A percentile compares a stretch with the other conserved stretches of the same genome.
These are phyloP conservation scores for Eucalyptus camaldulensis DNA, from an alignment of 345 rosid genomes.

Conservation along the genomic window DNA sequence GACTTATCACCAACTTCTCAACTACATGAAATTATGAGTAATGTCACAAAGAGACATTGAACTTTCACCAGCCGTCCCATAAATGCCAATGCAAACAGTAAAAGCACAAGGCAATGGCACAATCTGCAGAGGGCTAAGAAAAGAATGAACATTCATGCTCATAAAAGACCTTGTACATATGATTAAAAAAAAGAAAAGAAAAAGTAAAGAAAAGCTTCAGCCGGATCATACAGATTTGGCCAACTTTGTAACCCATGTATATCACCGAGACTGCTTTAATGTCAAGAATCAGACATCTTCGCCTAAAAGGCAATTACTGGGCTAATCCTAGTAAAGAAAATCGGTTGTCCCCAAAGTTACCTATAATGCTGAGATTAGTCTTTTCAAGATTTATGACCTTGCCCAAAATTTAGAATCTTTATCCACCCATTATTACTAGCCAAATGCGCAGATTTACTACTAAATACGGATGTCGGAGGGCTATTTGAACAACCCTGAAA, in stretches of 20 bases:
- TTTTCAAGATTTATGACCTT: neutral
- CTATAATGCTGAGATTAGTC: neutral
- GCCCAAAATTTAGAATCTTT: neutral
- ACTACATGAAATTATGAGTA: neutral
- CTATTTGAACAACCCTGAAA: neutral
- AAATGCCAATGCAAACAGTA: neutral
- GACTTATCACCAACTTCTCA: neutral
- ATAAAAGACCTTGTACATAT: neutral
- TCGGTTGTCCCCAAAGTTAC: neutral
- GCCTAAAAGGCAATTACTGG: neutral
- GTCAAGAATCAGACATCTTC: neutral
- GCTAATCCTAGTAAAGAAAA: neutral
- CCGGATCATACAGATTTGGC: neutral
- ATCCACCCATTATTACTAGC: neutral
- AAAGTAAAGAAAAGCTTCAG: neutral
- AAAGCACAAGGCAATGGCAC: neutral
- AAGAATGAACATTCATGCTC: neutral
- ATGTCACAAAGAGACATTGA: neutral
- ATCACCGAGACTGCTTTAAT: neutral
- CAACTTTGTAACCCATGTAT: neutral
- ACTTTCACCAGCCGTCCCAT: neutral
- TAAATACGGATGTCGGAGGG: neutral
- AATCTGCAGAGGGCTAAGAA: neutral
- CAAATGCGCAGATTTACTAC: neutral
- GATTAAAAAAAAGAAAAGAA: neutral